Percentiles rank a stretch among this genome's conserved stretches.
Conservation (phyloP, 2,329 filamentous ascomycete genomes). For the Geoglossum cookeanum region DNA sequence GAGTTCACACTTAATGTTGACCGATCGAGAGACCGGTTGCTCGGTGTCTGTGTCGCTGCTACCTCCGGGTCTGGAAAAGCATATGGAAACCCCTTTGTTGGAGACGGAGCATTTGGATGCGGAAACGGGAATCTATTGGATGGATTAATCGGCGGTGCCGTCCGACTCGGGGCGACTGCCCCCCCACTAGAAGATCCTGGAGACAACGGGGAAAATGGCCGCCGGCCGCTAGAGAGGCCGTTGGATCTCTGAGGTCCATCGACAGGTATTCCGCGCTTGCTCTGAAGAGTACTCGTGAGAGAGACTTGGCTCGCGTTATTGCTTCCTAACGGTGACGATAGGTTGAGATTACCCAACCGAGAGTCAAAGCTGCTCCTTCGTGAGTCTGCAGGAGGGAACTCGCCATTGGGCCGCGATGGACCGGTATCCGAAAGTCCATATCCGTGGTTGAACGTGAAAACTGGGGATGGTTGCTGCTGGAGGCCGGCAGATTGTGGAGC, state of each 20-base stretch:
- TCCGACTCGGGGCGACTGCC: conserved; percentile 31
- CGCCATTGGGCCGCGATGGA: not conserved
- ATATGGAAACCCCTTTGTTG: conserved; percentile 69
- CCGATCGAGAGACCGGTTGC: conserved; percentile 24
- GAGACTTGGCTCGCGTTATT: conserved; percentile 41
- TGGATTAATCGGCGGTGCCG: conserved; percentile 52
- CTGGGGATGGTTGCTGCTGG: not conserved
- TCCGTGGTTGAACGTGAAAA: not conserved
- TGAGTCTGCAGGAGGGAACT: conserved; percentile 25
- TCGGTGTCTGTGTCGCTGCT: conserved; percentile 30
- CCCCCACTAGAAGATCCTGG: conserved; percentile 18
- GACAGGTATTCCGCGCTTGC: conserved; percentile 19
- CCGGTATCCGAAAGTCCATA: not conserved
- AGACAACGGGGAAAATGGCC: conserved; percentile 22
- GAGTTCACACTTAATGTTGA: not conserved
- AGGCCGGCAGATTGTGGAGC: not conserved
- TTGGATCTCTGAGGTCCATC: conserved; percentile 20
- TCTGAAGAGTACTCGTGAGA: conserved; percentile 18
- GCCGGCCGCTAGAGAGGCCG: not conserved
- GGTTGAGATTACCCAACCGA: conserved; percentile 51
- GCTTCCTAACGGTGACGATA: conserved; percentile 52
- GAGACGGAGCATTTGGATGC: conserved; percentile 47
- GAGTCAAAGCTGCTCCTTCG: conserved; percentile 66
- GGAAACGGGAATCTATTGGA: conserved; percentile 44
- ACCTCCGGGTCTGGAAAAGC: conserved; percentile 61